Conservation (phyloP, 2,329 filamentous ascomycete species). For the Fusarium tuaranense region DNA sequence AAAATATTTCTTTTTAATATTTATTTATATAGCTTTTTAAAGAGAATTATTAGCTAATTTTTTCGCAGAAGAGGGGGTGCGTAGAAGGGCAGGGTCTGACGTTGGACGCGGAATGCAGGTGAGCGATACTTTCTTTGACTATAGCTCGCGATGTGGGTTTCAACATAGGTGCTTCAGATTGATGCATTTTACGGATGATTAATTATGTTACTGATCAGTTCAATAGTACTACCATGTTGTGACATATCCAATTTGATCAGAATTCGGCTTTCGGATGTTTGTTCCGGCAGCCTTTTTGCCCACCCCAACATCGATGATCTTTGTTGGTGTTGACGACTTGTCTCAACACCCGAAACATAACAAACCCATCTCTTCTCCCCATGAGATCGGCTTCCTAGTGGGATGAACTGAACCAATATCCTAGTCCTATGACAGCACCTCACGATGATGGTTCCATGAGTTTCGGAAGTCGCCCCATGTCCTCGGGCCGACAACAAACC, state of each 20-base stretch:
- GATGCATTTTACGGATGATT: not conserved
- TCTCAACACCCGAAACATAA: not conserved
- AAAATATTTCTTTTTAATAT: too few relatives aligned
- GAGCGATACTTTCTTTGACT: not conserved
- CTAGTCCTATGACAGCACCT: not conserved
- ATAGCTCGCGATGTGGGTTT: not conserved
- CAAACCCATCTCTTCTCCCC: not conserved
- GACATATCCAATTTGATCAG: not conserved
- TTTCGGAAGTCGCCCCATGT: constrained; percentile 1
- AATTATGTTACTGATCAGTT: not conserved
- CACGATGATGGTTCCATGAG: not conserved
- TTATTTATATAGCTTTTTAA: too few relatives aligned
- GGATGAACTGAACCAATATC: not conserved
- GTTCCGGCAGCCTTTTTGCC: not conserved
- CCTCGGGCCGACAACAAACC: constrained; percentile 11
- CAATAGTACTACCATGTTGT: not conserved
- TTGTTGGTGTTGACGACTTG: not conserved
- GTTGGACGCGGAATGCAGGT: not conserved
- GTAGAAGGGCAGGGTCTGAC: too few relatives aligned
- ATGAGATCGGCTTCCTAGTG: not conserved
- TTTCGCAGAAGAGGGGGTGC: too few relatives aligned
- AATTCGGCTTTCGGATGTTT: not conserved
- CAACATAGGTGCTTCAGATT: not conserved
- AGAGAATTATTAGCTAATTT: too few relatives aligned
- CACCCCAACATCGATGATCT: not conserved